Evolutionary conservation across 164 flowering plant species (phyloP).

Genomic region (Piper betle): DNA sequence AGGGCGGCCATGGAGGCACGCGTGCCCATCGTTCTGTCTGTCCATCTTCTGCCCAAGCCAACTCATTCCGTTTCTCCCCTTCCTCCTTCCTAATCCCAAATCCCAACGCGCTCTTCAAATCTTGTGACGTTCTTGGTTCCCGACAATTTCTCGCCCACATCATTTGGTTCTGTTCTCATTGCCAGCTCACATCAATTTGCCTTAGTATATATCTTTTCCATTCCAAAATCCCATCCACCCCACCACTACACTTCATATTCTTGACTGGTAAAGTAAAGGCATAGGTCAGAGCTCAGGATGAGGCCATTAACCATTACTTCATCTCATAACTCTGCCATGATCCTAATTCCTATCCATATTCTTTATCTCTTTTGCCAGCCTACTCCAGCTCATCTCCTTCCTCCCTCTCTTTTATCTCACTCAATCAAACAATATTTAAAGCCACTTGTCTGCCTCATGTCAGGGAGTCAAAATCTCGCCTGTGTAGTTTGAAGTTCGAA

Average conservation of each 20-base stretch:
- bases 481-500: not conserved
- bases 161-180: not conserved
- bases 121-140: not conserved
- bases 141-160: not conserved
- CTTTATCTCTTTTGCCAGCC: conserved; percentile 1
- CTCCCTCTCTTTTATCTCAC: not conserved
- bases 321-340: too few relatives aligned
- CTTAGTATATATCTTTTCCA: not conserved
- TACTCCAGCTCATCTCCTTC: not conserved
- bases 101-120: too few relatives aligned
- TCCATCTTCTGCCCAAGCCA: not conserved
- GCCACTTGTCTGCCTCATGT: not conserved
- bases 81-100: not conserved
- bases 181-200: not conserved
- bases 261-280: too few relatives aligned
- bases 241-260: not conserved
- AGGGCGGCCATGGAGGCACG: not conserved
- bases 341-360: too few relatives aligned
- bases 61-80: not conserved
- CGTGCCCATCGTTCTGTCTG: too few relatives aligned
- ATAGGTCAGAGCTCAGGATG: too few relatives aligned
- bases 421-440: not conserved
- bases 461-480: not conserved
- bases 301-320: too few relatives aligned
- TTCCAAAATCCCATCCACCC: not conserved